These are phyloP conservation scores for Xerocomellus amylosporus DNA, from an alignment of 768 basidiomycete species.

Conservation along the genomic window DNA sequence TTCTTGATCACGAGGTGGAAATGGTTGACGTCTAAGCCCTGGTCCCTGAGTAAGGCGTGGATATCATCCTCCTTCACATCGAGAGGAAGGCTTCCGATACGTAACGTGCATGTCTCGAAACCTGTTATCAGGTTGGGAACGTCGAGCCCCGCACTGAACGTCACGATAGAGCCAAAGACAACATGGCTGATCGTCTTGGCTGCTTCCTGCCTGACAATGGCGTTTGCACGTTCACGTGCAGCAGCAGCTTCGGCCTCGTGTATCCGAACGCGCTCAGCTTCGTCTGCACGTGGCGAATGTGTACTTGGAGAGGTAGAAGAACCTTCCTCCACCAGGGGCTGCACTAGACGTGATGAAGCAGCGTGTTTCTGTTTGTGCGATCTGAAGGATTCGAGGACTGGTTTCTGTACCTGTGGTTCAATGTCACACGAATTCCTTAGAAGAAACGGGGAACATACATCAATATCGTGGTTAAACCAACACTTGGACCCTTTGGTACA, in stretches of 20 bases:
- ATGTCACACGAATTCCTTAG: neutral
- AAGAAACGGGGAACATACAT: conserved; percentile 23
- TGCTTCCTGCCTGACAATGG: conserved; percentile 38
- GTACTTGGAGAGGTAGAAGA: neutral
- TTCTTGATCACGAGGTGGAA: conserved; percentile 37
- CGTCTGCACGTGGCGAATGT: neutral
- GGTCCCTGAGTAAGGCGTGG: conserved; percentile 40
- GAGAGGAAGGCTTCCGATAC: conserved; percentile 44
- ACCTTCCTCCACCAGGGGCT: neutral
- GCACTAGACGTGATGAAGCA: neutral
- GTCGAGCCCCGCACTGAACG: conserved; percentile 49
- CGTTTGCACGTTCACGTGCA: conserved; percentile 11
- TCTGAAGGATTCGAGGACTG: neutral
- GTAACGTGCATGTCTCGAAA: conserved; percentile 51
- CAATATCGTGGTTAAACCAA: conserved; percentile 32
- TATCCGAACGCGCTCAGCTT: neutral
- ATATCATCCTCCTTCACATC: conserved; percentile 42
- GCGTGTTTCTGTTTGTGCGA: neutral
- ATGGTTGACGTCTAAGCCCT: conserved; percentile 37
- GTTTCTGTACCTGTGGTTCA: conserved; percentile 9
- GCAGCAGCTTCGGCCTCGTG: conserved; percentile 16
- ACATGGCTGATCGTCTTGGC: conserved; percentile 40
- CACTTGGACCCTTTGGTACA: conserved; percentile 38
- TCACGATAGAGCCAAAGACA: conserved; percentile 48
- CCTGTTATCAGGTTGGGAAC: conserved; percentile 45